phyloP scores from a whole-genome alignment of 306 rosid species.

The Hippophae rhamnoides region DNA sequence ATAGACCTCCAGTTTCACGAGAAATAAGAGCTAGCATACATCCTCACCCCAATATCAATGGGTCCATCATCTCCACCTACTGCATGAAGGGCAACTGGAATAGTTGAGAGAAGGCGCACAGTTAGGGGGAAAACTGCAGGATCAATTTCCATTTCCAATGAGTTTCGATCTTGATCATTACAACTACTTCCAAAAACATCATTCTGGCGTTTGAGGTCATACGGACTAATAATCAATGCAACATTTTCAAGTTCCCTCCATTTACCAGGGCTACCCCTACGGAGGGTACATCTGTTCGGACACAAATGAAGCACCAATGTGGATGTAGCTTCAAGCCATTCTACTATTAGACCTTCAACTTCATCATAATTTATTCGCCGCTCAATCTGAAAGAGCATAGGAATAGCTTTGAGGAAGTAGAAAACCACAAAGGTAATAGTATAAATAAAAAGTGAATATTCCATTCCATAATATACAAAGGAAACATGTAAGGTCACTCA shows the following conservation, averaged over 20 bases:
- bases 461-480: neutral
- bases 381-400: constrained; percentile 47
- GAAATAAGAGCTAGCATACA: constrained; percentile 69
- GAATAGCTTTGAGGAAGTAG: constrained; percentile 2
- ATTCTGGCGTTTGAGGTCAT: constrained; percentile 27
- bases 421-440: neutral
- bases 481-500: constrained; percentile 33
- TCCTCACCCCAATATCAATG: constrained; percentile 62
- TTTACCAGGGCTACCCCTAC: constrained; percentile 46
- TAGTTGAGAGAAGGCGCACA: constrained; percentile 46
- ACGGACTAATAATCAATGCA: constrained; percentile 46
- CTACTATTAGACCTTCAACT: constrained; percentile 61
- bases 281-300: constrained; percentile 31
- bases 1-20: constrained; percentile 19
- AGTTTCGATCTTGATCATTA: constrained; percentile 12
- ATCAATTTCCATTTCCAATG: constrained; percentile 28
- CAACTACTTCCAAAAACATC: constrained; percentile 20
- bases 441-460: neutral
- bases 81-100: constrained; percentile 76
- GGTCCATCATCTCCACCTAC: constrained; percentile 85
- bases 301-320: constrained; percentile 61
- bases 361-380: constrained; percentile 79
- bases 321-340: constrained; percentile 83
- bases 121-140: constrained; percentile 65
- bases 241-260: constrained; percentile 63